A percentile compares a stretch with the other conserved stretches of the same genome.
phyloP scores from a whole-genome alignment of 257 asterid species.

The Agastache rugosa region DNA sequence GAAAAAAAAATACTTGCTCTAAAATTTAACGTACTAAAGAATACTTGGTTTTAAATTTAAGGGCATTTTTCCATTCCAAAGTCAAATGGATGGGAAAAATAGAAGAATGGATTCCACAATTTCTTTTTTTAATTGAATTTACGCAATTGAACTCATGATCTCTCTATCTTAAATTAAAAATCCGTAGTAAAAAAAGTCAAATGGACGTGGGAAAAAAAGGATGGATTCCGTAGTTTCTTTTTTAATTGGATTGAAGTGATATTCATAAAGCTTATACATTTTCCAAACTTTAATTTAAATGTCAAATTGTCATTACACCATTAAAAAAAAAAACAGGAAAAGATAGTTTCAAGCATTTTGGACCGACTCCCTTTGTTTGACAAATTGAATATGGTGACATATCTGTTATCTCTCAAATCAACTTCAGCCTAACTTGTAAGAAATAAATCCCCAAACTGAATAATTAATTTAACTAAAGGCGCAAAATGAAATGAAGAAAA shows the following conservation, averaged over 20 bases:
- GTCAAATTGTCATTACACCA: not conserved
- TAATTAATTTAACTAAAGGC: not conserved
- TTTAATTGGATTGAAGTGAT: too few relatives aligned
- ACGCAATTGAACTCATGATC: too few relatives aligned
- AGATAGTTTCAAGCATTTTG: not conserved
- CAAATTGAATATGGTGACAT: not conserved
- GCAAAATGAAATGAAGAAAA: not conserved
- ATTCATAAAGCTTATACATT: too few relatives aligned
- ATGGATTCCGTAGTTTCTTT: too few relatives aligned
- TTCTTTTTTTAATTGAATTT: too few relatives aligned
- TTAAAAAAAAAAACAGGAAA: not conserved
- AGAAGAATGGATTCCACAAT: not conserved
- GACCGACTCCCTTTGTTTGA: not conserved
- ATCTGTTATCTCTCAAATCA: slow-evolving; percentile 3
- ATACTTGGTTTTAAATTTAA: not conserved
- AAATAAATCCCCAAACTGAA: not conserved
- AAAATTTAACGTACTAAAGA: too few relatives aligned
- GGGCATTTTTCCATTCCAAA: not conserved
- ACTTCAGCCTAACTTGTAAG: not conserved
- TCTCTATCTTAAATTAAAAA: too few relatives aligned
- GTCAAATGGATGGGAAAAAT: not conserved
- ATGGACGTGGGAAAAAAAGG: too few relatives aligned
- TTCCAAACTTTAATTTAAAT: not conserved
- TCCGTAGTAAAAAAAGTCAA: too few relatives aligned
- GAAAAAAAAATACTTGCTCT: too few relatives aligned